Evolutionary conservation across 495 filamentous ascomycete species (phyloP).

Genomic region (Penicillium paradoxum): DNA sequence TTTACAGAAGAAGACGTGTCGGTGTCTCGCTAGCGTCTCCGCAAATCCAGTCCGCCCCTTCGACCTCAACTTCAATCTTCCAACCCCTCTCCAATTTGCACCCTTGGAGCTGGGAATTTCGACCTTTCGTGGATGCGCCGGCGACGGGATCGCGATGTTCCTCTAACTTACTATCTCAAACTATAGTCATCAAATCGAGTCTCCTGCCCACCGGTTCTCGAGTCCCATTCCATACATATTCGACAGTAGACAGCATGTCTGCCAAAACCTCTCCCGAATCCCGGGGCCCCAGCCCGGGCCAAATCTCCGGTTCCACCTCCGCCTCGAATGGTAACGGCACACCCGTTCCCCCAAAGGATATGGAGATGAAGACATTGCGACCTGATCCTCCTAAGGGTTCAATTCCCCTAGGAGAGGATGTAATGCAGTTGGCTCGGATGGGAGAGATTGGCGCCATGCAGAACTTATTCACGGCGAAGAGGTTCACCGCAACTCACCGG

Average conservation of each 20-base stretch:
- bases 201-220: slow-evolving; percentile 6
- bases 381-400: slow-evolving; percentile 36
- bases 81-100: neutral
- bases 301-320: slow-evolving; percentile 26
- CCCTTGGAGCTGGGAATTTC: neutral
- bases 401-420: slow-evolving; percentile 69
- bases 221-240: neutral
- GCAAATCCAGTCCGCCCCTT: slow-evolving; percentile 1
- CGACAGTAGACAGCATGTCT: slow-evolving; percentile 20
- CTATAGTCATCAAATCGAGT: slow-evolving; percentile 6
- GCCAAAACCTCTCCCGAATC: slow-evolving; percentile 27
- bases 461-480: slow-evolving; percentile 77
- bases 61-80: neutral
- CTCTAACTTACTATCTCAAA: slow-evolving; percentile 4
- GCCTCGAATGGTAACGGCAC: slow-evolving; percentile 50
- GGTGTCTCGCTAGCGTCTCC: slow-evolving; percentile 4
- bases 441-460: slow-evolving; percentile 85
- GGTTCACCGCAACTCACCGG: slow-evolving; percentile 69
- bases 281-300: slow-evolving; percentile 22
- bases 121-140: neutral
- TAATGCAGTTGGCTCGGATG: slow-evolving; percentile 90
- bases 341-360: slow-evolving; percentile 55
- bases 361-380: slow-evolving; percentile 67
- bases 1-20: slow-evolving; percentile 1
- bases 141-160: slow-evolving; percentile 11